These are phyloP conservation scores for Hypoxylon sp. DNA, from an alignment of 2,329 filamentous ascomycete genomes.

Conservation along the genomic window DNA sequence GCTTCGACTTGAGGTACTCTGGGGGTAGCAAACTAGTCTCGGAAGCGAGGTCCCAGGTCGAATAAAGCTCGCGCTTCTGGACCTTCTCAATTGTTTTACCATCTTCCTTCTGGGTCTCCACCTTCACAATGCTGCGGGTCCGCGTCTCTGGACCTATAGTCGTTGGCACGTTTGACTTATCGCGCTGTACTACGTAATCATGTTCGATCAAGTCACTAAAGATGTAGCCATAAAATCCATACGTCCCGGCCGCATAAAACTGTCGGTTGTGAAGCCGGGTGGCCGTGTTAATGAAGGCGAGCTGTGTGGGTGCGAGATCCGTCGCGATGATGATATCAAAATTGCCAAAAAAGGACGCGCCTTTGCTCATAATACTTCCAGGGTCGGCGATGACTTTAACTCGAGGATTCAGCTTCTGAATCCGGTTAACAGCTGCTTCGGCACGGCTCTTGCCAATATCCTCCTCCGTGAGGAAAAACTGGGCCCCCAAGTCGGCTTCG, in stretches of 20 bases:
- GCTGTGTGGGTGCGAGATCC: constrained; percentile 81
- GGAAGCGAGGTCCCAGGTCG: constrained; percentile 86
- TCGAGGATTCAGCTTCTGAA: constrained; percentile 90
- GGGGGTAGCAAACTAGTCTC: constrained; percentile 79
- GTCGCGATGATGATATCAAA: constrained; percentile 94
- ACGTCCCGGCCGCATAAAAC: constrained; percentile 89
- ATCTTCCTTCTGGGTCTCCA: constrained; percentile 78
- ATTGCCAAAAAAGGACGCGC: constrained; percentile 79
- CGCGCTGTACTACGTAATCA: constrained; percentile 89
- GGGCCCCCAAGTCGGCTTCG: constrained; percentile 83
- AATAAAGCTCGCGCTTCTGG: constrained; percentile 92
- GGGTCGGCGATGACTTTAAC: constrained; percentile 82
- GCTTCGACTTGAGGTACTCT: constrained; percentile 77
- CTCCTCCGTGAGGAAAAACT: constrained; percentile 81
- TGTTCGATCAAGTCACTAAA: constrained; percentile 94
- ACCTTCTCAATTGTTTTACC: constrained; percentile 85
- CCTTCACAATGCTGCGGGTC: constrained; percentile 81
- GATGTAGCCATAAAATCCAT: constrained; percentile 94
- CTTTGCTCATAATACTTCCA: constrained; percentile 75
- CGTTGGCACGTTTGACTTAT: constrained; percentile 81
- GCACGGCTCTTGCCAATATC: constrained; percentile 89
- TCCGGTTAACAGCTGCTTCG: constrained; percentile 80
- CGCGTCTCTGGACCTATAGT: constrained; percentile 76
- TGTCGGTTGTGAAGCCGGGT: constrained; percentile 83
- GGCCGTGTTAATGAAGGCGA: constrained; percentile 86